Evolutionary conservation across 306 rosid species (phyloP).

Genomic region (Begonia fuchsioides): DNA sequence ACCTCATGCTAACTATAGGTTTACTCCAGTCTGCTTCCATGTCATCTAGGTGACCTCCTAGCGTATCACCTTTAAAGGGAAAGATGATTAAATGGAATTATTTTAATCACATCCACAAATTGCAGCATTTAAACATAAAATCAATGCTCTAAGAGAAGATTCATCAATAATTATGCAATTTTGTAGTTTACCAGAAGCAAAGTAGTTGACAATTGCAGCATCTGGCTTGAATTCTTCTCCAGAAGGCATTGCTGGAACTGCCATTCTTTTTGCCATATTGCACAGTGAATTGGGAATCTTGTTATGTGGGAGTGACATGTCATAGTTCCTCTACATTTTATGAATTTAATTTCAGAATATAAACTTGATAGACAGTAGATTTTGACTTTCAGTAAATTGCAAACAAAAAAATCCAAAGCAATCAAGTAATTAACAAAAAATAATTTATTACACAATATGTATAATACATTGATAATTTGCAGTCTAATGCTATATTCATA

Average conservation of each 20-base stretch:
- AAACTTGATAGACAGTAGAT: too few relatives aligned
- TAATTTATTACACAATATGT: too few relatives aligned
- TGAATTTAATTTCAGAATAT: too few relatives aligned
- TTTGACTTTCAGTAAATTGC: too few relatives aligned
- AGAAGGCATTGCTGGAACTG: conserved; percentile 67
- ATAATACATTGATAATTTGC: too few relatives aligned
- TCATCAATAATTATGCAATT: too few relatives aligned
- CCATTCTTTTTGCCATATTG: conserved; percentile 61
- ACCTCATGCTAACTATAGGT: conserved; percentile 90
- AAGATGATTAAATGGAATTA: neutral
- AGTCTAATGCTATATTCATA: too few relatives aligned
- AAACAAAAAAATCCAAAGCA: too few relatives aligned
- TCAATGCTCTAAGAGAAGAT: too few relatives aligned
- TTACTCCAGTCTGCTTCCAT: conserved; percentile 94
- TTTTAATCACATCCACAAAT: too few relatives aligned
- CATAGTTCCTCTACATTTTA: conserved; percentile 51
- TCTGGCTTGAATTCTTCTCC: conserved; percentile 82
- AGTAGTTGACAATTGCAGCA: conserved; percentile 91
- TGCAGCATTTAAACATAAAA: too few relatives aligned
- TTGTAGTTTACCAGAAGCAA: conserved; percentile 39
- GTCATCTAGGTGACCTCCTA: conserved; percentile 96
- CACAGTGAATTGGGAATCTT: conserved; percentile 63
- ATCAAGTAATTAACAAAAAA: too few relatives aligned
- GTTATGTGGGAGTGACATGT: conserved; percentile 61
- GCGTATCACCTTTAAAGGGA: conserved; percentile 42